Conservation (phyloP, 2,329 filamentous ascomycete genomes). For the Arachnomyces sp. region DNA sequence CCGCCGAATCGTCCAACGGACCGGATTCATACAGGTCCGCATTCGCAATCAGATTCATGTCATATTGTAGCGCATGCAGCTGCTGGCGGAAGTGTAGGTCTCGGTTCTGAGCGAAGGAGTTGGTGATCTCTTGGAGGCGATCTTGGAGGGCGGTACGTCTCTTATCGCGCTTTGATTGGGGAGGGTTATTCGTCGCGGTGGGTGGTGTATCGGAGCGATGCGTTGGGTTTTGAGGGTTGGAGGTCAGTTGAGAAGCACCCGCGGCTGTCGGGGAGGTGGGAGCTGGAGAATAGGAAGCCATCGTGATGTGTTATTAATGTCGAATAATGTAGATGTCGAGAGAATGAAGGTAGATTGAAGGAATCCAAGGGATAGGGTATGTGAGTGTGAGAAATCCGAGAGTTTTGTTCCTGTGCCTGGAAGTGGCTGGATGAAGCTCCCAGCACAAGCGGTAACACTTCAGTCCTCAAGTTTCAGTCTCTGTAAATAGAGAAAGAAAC, state of each 20-base stretch:
- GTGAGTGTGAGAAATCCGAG: too few relatives aligned
- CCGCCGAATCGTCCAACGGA: slow-evolving; percentile 56
- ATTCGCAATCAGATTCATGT: slow-evolving; percentile 76
- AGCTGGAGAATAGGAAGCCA: slow-evolving; percentile 6
- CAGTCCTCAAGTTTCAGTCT: too few relatives aligned
- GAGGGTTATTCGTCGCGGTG: slow-evolving; percentile 20
- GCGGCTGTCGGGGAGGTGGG: slow-evolving; percentile 6
- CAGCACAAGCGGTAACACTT: too few relatives aligned
- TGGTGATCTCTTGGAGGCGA: slow-evolving; percentile 64
- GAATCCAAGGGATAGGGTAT: too few relatives aligned
- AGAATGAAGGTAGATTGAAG: too few relatives aligned
- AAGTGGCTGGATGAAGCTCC: too few relatives aligned
- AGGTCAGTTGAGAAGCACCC: slow-evolving; percentile 5
- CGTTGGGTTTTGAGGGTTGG: slow-evolving; percentile 3
- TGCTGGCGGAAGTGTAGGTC: slow-evolving; percentile 82
- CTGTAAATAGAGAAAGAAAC: too few relatives aligned
- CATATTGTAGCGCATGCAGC: slow-evolving; percentile 82
- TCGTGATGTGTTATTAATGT: too few relatives aligned
- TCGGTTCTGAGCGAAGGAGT: slow-evolving; percentile 69
- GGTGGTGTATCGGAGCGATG: slow-evolving; percentile 15
- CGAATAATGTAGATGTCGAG: too few relatives aligned
- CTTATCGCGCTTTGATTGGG: slow-evolving; percentile 77
- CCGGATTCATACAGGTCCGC: slow-evolving; percentile 70
- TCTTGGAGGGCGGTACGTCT: slow-evolving; percentile 75
- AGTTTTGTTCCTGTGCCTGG: too few relatives aligned